Evolutionary conservation across 257 asterid genomes (phyloP).

Genomic region (Voacanga thouarsii): DNA sequence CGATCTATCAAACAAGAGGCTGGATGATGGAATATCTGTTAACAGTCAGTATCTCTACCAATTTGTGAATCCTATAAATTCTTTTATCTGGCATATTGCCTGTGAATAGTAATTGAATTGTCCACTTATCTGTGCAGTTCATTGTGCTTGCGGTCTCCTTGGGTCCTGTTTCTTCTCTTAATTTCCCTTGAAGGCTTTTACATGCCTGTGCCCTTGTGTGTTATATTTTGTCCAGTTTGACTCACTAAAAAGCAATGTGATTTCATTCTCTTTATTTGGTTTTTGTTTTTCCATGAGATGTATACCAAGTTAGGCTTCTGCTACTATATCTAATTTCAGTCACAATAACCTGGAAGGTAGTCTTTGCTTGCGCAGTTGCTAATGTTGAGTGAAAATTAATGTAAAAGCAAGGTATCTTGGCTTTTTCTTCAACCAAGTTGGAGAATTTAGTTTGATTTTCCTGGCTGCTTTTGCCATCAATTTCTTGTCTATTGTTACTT

Average conservation of each 20-base stretch:
- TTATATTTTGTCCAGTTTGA: not conserved
- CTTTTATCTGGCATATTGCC: not conserved
- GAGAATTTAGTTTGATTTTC: not conserved
- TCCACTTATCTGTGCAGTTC: not conserved
- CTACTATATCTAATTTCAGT: not conserved
- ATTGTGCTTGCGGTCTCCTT: not conserved
- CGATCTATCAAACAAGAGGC: slow-evolving; percentile 84
- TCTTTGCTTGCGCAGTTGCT: not conserved
- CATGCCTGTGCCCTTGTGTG: not conserved
- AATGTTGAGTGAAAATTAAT: not conserved
- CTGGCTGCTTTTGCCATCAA: not conserved
- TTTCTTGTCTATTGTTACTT: not conserved
- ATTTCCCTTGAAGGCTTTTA: not conserved
- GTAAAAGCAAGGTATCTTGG: not conserved
- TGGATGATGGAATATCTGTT: slow-evolving; percentile 52
- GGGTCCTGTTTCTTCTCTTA: not conserved
- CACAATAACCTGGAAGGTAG: not conserved
- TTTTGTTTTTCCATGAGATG: not conserved
- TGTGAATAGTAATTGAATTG: not conserved
- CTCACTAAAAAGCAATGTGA: not conserved
- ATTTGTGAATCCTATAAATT: not conserved
- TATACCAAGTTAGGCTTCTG: not conserved
- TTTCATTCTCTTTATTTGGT: not conserved
- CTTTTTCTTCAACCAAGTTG: not conserved
- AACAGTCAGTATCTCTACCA: slow-evolving; percentile 41